Percentiles rank a stretch among this genome's conserved stretches.
phyloP scores from a whole-genome alignment of 768 basidiomycete species.

The Suillus ampliporus region DNA sequence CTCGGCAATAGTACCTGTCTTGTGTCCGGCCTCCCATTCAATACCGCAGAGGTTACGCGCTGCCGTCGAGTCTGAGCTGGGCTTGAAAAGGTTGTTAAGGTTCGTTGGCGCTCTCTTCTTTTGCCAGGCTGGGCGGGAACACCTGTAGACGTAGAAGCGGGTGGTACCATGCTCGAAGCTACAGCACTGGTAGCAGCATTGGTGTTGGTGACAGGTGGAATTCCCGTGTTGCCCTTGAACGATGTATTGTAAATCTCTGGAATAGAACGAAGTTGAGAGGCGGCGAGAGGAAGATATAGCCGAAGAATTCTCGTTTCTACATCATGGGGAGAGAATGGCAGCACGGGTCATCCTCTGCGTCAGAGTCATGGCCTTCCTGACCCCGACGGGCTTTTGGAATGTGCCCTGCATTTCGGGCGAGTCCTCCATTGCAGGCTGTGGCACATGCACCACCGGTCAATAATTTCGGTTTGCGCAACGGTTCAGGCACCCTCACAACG shows the following conservation, averaged over 20 bases:
- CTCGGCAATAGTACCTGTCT: neutral
- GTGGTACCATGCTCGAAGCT: neutral
- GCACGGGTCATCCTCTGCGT: slow-evolving; percentile 30
- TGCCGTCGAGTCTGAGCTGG: neutral
- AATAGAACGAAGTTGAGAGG: slow-evolving; percentile 36
- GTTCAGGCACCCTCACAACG: slow-evolving; percentile 1
- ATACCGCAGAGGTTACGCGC: neutral
- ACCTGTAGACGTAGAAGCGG: neutral
- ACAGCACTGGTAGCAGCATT: neutral
- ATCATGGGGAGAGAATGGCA: slow-evolving; percentile 28
- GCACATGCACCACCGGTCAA: too few relatives aligned
- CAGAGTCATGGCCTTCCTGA: slow-evolving; percentile 13
- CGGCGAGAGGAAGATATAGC: slow-evolving; percentile 20
- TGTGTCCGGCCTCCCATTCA: neutral
- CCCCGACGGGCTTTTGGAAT: neutral
- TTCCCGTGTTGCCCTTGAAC: too few relatives aligned
- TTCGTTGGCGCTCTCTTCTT: neutral
- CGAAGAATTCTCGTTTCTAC: slow-evolving; percentile 26
- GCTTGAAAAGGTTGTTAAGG: neutral
- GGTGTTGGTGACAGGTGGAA: neutral
- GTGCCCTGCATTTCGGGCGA: neutral
- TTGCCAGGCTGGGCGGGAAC: neutral
- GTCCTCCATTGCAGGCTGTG: too few relatives aligned
- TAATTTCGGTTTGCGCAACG: neutral
- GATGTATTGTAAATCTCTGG: neutral